phyloP scores from a whole-genome alignment of 129 eudicot species.

The Flaveria linearis region DNA sequence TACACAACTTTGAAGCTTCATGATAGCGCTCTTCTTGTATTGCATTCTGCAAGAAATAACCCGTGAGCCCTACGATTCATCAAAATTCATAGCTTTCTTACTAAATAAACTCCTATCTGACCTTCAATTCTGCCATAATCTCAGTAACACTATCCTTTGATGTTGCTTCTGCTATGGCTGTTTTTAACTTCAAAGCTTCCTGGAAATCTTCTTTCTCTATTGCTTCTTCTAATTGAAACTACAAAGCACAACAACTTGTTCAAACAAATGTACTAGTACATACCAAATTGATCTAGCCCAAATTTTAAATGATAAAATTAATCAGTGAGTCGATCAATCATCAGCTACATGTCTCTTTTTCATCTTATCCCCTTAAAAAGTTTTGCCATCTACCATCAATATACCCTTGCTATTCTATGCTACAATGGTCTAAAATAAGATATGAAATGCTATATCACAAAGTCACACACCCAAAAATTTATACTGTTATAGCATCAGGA shows the following conservation, averaged over 20 bases:
- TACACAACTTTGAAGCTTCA: conserved; percentile 89
- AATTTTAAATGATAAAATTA: conserved; percentile 7
- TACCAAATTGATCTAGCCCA: not conserved
- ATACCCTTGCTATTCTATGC: not conserved
- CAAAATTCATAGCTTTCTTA: conserved; percentile 20
- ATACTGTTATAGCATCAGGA: too few species aligned
- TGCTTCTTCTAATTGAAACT: conserved; percentile 99
- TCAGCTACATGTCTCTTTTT: not conserved
- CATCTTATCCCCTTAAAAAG: not conserved
- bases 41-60: conserved; percentile 62
- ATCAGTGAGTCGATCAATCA: conserved; percentile 10
- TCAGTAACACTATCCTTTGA: conserved; percentile 82
- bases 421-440: not conserved
- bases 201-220: conserved; percentile 92
- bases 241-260: conserved; percentile 28
- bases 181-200: conserved; percentile 87
- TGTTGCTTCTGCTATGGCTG: conserved; percentile 72
- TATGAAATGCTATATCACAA: not conserved
- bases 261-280: not conserved
- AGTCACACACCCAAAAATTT: not conserved
- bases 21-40: conserved; percentile 88
- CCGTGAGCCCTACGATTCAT: conserved; percentile 21
- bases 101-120: conserved; percentile 27
- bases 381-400: too few species aligned
- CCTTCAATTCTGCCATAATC: conserved; percentile 85